Evolutionary conservation across 805 yeast genomes (phyloP).

Genomic region (Ogataea allantospora): DNA sequence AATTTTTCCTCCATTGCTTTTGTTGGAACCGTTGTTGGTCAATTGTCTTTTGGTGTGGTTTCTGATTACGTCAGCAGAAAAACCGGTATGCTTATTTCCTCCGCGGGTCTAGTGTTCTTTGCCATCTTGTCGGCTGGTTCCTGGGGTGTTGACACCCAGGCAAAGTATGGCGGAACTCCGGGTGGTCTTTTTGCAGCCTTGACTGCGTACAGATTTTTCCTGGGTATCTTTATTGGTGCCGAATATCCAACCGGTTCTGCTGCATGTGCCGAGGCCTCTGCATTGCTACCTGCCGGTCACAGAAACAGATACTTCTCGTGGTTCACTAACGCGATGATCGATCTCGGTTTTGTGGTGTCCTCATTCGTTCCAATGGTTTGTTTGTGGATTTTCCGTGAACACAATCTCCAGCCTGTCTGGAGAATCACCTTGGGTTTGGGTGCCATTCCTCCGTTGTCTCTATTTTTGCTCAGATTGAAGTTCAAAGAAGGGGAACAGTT

Average conservation of each 20-base stretch:
- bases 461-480: conserved; percentile 74
- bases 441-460: conserved; percentile 78
- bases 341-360: conserved; percentile 77
- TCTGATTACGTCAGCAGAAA: conserved; percentile 82
- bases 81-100: conserved; percentile 78
- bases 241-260: conserved; percentile 94
- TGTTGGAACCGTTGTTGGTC: conserved; percentile 90
- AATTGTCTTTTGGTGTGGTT: conserved; percentile 73
- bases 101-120: conserved; percentile 69
- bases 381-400: conserved; percentile 73
- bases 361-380: conserved; percentile 85
- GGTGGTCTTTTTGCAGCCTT: conserved; percentile 80
- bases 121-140: conserved; percentile 79
- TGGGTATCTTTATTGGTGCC: conserved; percentile 92
- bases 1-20: conserved; percentile 87
- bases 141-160: conserved; percentile 67
- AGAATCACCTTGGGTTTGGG: conserved; percentile 88
- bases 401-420: conserved; percentile 83
- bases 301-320: conserved; percentile 87
- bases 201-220: conserved; percentile 79
- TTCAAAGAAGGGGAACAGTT: conserved; percentile 74
- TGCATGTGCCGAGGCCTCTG: conserved; percentile 89
- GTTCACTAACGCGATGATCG: conserved; percentile 89
- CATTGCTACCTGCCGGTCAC: conserved; percentile 70
- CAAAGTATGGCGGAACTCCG: conserved; percentile 45